These are phyloP conservation scores for Tagetes erecta DNA, from an alignment of 129 eudicot species.

Conservation along the genomic window DNA sequence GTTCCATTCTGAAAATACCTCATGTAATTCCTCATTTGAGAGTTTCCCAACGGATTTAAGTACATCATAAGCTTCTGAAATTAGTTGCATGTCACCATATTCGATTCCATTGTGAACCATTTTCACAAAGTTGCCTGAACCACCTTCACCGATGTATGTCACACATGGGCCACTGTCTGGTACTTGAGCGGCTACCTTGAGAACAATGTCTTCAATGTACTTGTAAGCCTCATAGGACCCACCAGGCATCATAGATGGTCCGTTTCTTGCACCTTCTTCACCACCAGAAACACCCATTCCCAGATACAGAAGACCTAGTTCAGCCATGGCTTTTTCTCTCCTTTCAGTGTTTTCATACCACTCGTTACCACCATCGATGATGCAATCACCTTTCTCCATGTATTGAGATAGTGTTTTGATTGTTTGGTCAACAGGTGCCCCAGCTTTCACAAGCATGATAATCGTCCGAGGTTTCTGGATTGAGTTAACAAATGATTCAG, in stretches of 20 bases:
- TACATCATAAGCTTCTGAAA: conserved; percentile 63
- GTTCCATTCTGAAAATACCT: conserved; percentile 60
- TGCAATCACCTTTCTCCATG: conserved; percentile 67
- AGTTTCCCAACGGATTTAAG: conserved; percentile 59
- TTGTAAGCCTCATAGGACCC: conserved; percentile 62
- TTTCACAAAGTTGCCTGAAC: conserved; percentile 62
- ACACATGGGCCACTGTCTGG: conserved; percentile 66
- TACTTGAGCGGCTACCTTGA: conserved; percentile 67
- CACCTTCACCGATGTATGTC: conserved; percentile 59
- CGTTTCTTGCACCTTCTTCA: conserved; percentile 65
- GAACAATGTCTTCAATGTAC: conserved; percentile 48
- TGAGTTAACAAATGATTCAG: conserved; percentile 53
- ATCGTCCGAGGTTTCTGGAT: conserved; percentile 57
- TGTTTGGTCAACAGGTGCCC: conserved; percentile 62
- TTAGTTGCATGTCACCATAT: conserved; percentile 68
- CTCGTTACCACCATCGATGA: conserved; percentile 66
- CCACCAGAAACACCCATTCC: conserved; percentile 77
- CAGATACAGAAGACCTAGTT: conserved; percentile 54
- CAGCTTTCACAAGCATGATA: conserved; percentile 68
- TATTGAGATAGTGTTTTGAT: conserved; percentile 54
- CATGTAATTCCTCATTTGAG: conserved; percentile 49
- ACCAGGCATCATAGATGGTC: conserved; percentile 65
- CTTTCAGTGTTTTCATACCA: conserved; percentile 72
- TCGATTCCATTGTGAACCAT: conserved; percentile 68
- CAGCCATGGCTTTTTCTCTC: conserved; percentile 55